Evolutionary conservation across 768 basidiomycete genomes (phyloP).

Genomic region (Lentinula guzmanii): DNA sequence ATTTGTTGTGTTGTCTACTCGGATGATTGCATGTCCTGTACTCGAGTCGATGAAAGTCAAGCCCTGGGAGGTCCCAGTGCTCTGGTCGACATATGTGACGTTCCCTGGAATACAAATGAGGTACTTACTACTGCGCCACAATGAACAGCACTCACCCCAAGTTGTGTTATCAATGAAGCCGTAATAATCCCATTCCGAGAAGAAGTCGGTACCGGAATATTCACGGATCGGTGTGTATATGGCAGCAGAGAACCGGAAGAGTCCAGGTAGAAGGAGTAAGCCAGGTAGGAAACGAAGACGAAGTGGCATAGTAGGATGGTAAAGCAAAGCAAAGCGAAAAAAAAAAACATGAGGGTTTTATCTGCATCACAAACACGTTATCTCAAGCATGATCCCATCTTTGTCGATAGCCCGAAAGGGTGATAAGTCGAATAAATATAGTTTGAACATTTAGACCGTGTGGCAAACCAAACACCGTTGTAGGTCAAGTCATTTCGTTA

Average conservation of each 20-base stretch:
- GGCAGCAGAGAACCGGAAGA: neutral
- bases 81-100: conserved; percentile 8
- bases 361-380: no score
- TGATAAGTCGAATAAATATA: no score
- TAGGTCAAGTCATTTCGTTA: no score
- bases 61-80: conserved; percentile 20
- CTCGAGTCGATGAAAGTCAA: conserved; percentile 52
- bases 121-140: neutral
- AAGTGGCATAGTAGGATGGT: neutral
- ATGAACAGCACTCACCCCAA: conserved; percentile 16
- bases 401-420: no score
- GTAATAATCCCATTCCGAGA: conserved; percentile 46
- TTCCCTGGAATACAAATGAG: conserved; percentile 21
- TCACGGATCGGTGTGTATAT: conserved; percentile 27
- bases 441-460: no score
- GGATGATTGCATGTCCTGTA: conserved; percentile 54
- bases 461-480: no score
- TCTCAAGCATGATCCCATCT: no score
- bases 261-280: neutral
- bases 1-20: conserved; percentile 63
- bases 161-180: conserved; percentile 41
- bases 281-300: neutral
- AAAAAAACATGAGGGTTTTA: neutral
- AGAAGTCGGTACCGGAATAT: conserved; percentile 41
- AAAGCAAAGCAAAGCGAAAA: no score